phyloP scores from a whole-genome alignment of 805 yeast genomes.

The Starmera quercuum region DNA sequence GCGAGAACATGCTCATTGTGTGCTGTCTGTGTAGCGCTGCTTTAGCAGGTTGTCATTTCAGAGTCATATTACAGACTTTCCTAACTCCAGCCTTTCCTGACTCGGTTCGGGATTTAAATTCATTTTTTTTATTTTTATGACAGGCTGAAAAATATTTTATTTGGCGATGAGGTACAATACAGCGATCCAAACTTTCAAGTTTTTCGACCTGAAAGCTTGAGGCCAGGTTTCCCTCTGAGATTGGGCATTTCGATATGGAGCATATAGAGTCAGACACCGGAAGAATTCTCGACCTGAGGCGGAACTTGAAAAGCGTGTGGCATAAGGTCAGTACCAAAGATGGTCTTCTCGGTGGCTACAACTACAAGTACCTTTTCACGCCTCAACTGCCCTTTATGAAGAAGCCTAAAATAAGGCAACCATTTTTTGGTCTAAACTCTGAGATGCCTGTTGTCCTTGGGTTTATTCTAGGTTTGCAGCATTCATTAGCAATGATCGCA shows the following conservation, averaged over 20 bases:
- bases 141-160: too few species aligned
- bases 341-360: constrained; percentile 82
- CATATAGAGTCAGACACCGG: not conserved
- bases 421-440: constrained; percentile 74
- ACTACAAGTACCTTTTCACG: constrained; percentile 70
- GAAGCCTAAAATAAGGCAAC: constrained; percentile 44
- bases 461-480: constrained; percentile 75
- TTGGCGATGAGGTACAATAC: too few species aligned
- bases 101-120: too few species aligned
- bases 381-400: constrained; percentile 69
- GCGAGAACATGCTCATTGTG: too few species aligned
- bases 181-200: too few species aligned
- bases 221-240: too few species aligned
- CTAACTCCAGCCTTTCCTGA: too few species aligned
- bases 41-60: too few species aligned
- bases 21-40: too few species aligned
- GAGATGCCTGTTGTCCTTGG: constrained; percentile 79
- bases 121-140: too few species aligned
- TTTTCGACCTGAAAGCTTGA: too few species aligned
- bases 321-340: constrained; percentile 51
- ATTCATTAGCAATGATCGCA: constrained; percentile 84
- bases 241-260: not conserved
- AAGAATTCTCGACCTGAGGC: not conserved
- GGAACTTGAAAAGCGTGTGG: not conserved
- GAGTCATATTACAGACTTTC: too few species aligned